Base-by-base conservation (phyloP, 2,329 filamentous ascomycete species). In the Aureobasidium sp. region DNA sequence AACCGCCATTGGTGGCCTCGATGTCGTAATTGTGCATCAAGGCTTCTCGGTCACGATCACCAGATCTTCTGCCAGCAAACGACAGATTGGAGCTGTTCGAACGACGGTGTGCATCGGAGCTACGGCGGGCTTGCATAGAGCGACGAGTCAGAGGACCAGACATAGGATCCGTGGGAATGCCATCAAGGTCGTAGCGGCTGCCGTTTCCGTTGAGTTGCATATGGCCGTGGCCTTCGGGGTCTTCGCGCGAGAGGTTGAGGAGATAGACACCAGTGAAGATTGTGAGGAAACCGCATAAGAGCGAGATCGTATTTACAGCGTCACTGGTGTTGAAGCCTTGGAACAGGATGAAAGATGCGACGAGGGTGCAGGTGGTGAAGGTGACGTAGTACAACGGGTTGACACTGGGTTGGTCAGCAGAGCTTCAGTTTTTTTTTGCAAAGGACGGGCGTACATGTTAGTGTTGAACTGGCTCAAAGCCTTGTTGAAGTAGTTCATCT, bases 401-500 rank as follows among this genome's bases (percentile, higher is more conserved):
- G 61, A 97, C 92, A 72, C 91, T 96, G 68, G 41, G 42, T 15
- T 47, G 21, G 34, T 59, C 42, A 54, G 44, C 29, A 37, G 34
- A 15, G 34, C 3, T 37, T 37, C 34, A 37, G 13, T 37, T 3
- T 37, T 3, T 37, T 37, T 15, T 37, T 21, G 8, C 30, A 37
- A 21, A 42, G 47, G 37, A 15, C 37, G 44, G 25, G 79, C 89
- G 74, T 83, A 96, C 92, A 99, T 96, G 69, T 95, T 96, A 36
- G 94, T 97, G 34, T 90, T 93, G 77, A 97, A 99, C 70, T 95
- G 91, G 75, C 91, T 95, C 63, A 99, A 79, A 8, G 94, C 94
- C 77, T 99, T 99, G 81, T 99, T 99, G 77, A 99, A 96, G 76
- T 99, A 99, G 76, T 99, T 99, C 94, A 99, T 97, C 80, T 99